Conservation (phyloP, 495 filamentous ascomycete genomes). For the Talaromyces wortmannii region DNA sequence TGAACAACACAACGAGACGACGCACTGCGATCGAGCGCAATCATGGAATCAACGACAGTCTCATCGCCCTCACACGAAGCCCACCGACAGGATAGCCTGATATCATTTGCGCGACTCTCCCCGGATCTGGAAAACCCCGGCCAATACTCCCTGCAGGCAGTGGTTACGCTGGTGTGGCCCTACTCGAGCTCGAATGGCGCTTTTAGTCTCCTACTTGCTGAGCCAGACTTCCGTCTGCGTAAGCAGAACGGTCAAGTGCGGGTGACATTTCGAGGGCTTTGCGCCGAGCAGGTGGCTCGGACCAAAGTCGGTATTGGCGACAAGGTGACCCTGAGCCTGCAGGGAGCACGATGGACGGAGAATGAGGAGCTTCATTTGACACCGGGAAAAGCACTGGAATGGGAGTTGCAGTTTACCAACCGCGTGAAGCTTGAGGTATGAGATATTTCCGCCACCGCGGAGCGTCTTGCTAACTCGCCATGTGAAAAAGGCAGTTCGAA, state of each 20-base stretch:
- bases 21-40: conserved; percentile 8
- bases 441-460: neutral
- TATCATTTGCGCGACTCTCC: conserved; percentile 62
- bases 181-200: conserved; percentile 70
- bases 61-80: conserved; percentile 15
- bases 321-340: conserved; percentile 59
- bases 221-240: conserved; percentile 82
- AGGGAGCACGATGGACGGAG: conserved; percentile 53
- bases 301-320: conserved; percentile 70
- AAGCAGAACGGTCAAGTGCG: conserved; percentile 75
- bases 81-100: conserved; percentile 21
- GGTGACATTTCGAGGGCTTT: conserved; percentile 63
- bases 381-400: conserved; percentile 64
- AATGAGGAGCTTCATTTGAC: conserved; percentile 41
- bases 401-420: conserved; percentile 60
- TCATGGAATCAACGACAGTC: conserved; percentile 24
- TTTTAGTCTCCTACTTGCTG: conserved; percentile 71
- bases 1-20: neutral
- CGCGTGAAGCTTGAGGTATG: conserved; percentile 54
- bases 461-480: neutral
- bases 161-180: conserved; percentile 85
- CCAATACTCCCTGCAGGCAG: conserved; percentile 46
- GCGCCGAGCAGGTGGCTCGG: conserved; percentile 62
- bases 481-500: neutral
- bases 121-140: conserved; percentile 37